Conservation (phyloP, 257 asterid species). For the Nemophila menziesii region DNA sequence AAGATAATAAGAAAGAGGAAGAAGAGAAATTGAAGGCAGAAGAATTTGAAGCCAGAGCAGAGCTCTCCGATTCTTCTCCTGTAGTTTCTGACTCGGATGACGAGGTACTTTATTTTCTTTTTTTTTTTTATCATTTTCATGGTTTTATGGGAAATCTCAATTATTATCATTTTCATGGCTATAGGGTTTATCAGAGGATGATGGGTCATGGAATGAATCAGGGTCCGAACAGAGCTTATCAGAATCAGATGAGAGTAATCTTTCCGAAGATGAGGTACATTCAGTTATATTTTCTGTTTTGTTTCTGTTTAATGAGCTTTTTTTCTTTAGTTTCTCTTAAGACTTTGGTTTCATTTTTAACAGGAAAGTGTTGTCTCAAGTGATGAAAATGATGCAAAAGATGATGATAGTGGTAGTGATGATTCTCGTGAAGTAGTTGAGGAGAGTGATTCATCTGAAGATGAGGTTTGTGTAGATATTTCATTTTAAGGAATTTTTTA, state of each 20-base stretch:
- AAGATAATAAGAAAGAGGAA: slow-evolving; percentile 2
- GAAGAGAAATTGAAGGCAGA: slow-evolving; percentile 2
- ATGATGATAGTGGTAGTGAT: slow-evolving; percentile 19
- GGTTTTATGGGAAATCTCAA: too few relatives aligned
- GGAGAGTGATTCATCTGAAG: slow-evolving; percentile 28
- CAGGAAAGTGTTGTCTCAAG: slow-evolving; percentile 43
- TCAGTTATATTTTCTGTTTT: neutral
- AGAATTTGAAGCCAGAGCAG: neutral
- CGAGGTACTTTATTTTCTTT: slow-evolving; percentile 8
- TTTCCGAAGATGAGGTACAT: slow-evolving; percentile 50
- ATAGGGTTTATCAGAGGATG: slow-evolving; percentile 41
- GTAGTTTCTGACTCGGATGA: slow-evolving; percentile 12
- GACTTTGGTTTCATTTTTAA: slow-evolving; percentile 7
- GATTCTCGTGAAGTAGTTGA: slow-evolving; percentile 11
- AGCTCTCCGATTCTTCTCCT: slow-evolving; percentile 8
- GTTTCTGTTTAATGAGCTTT: neutral
- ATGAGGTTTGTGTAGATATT: slow-evolving; percentile 17
- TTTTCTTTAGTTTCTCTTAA: neutral
- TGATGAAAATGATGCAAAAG: slow-evolving; percentile 20
- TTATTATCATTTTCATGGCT: slow-evolving; percentile 4
- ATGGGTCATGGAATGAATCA: slow-evolving; percentile 27
- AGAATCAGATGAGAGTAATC: slow-evolving; percentile 31
- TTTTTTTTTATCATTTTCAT: too few relatives aligned
- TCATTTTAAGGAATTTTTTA: too few relatives aligned
- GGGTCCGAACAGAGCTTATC: slow-evolving; percentile 33